A percentile compares a stretch with the other conserved stretches of the same genome.
Conservation (phyloP, 768 basidiomycete genomes). For the Ramaria rubella region DNA sequence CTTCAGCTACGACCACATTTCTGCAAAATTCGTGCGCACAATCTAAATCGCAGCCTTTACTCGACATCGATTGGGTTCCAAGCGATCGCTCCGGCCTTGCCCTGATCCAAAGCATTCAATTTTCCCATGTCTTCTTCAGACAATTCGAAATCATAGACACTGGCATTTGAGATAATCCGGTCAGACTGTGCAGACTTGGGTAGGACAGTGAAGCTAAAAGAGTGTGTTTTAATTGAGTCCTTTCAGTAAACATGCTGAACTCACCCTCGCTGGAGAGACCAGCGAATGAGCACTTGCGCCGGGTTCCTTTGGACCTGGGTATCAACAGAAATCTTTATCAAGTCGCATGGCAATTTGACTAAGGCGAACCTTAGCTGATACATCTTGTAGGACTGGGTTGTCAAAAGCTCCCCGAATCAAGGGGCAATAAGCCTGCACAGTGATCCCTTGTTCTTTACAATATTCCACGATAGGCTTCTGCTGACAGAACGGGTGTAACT, state of each 20-base stretch:
- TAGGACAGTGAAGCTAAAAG: slow-evolving; percentile 64
- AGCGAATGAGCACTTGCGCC: slow-evolving; percentile 80
- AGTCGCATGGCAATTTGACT: too few species aligned
- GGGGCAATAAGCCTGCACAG: slow-evolving; percentile 72
- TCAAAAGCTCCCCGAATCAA: slow-evolving; percentile 50
- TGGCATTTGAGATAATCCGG: slow-evolving; percentile 66
- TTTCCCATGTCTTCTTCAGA: slow-evolving; percentile 52
- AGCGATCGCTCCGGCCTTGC: slow-evolving; percentile 62
- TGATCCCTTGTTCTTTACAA: slow-evolving; percentile 52
- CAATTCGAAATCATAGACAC: slow-evolving; percentile 74
- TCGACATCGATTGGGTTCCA: slow-evolving; percentile 75
- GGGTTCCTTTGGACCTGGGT: slow-evolving; percentile 45
- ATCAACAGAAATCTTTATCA: too few species aligned
- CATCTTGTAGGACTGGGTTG: slow-evolving; percentile 42
- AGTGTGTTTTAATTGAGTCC: background rate
- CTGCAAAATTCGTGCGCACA: too few species aligned
- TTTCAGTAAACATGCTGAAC: slow-evolving; percentile 17
- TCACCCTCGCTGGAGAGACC: slow-evolving; percentile 83
- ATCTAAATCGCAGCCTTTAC: slow-evolving; percentile 10
- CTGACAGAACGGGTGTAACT: slow-evolving; percentile 82
- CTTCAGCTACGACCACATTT: too few species aligned
- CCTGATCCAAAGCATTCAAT: slow-evolving; percentile 67
- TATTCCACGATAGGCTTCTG: slow-evolving; percentile 74
- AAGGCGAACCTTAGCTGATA: slow-evolving; percentile 68
- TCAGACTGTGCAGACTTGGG: slow-evolving; percentile 70